Evolutionary conservation across 345 rosid species (phyloP).

Genomic region (Eucalyptus pumila): DNA sequence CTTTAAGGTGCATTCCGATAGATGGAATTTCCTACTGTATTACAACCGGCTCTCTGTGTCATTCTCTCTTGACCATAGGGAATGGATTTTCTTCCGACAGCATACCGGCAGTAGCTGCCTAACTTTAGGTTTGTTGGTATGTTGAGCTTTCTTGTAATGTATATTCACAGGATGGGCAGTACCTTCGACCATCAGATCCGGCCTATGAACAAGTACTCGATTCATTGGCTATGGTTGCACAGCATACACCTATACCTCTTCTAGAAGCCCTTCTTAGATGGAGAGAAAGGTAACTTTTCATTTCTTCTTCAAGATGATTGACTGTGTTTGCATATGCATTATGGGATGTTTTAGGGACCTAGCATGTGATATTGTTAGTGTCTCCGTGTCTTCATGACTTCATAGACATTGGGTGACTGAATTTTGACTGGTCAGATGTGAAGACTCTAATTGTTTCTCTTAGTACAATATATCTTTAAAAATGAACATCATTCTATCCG

Average conservation of each 20-base stretch:
- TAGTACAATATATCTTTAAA: not conserved
- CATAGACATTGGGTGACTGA: not conserved
- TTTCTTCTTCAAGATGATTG: not conserved
- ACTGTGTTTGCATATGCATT: not conserved
- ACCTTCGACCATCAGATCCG: constrained; percentile 94
- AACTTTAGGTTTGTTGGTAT: not conserved
- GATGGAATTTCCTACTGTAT: not conserved
- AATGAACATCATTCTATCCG: not conserved
- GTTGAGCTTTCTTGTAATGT: not conserved
- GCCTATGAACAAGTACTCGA: constrained; percentile 96
- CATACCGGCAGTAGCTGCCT: not conserved
- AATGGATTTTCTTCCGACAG: not conserved
- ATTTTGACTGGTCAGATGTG: not conserved
- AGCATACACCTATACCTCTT: constrained; percentile 96
- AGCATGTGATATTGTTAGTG: not conserved
- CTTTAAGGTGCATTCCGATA: not conserved
- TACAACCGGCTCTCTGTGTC: not conserved
- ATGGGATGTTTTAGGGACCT: not conserved
- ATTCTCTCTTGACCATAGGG: not conserved
- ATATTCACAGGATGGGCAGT: constrained; percentile 81
- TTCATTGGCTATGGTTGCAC: constrained; percentile 97
- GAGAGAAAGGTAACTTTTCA: constrained; percentile 59
- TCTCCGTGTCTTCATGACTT: not conserved
- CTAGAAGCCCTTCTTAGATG: constrained; percentile 91
- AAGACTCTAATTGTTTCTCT: not conserved